These are phyloP conservation scores for Magnaporthiopsis poae DNA, from an alignment of 2,329 filamentous ascomycete genomes.

Conservation along the genomic window DNA sequence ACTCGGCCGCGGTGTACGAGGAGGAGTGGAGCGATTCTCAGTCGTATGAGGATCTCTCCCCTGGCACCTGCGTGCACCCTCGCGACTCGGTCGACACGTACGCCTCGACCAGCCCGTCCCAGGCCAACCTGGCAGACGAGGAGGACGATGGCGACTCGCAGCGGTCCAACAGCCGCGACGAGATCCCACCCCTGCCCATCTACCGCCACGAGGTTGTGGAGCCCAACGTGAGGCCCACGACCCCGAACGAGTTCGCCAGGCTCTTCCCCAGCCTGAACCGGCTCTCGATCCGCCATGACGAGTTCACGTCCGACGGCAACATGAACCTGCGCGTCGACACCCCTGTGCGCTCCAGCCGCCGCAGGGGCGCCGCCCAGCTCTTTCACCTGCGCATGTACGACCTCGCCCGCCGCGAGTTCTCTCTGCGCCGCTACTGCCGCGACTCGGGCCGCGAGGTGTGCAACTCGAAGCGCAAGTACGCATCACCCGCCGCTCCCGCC, in stretches of 20 bases:
- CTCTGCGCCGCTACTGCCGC: slow-evolving; percentile 79
- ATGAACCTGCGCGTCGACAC: slow-evolving; percentile 92
- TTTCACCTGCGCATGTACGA: slow-evolving; percentile 96
- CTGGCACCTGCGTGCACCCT: slow-evolving; percentile 33
- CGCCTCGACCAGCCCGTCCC: slow-evolving; percentile 59
- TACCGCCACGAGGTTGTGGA: slow-evolving; percentile 54
- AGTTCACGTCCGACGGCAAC: slow-evolving; percentile 81
- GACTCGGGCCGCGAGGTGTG: slow-evolving; percentile 90
- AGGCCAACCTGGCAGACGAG: slow-evolving; percentile 40
- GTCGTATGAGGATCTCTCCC: slow-evolving; percentile 27
- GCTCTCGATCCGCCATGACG: slow-evolving; percentile 78
- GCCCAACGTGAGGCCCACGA: slow-evolving; percentile 62
- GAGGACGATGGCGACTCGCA: slow-evolving; percentile 24
- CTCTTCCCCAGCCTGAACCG: slow-evolving; percentile 79
- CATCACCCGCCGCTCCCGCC: slow-evolving; percentile 49
- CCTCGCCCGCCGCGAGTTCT: slow-evolving; percentile 75
- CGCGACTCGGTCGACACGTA: slow-evolving; percentile 68
- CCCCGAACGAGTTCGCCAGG: slow-evolving; percentile 68
- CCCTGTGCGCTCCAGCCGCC: slow-evolving; percentile 53
- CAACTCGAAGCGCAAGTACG: slow-evolving; percentile 64
- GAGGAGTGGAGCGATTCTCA: slow-evolving; percentile 3
- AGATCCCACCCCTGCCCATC: slow-evolving; percentile 45
- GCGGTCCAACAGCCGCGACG: slow-evolving; percentile 21
- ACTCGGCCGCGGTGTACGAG: background rate
- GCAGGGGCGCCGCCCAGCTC: slow-evolving; percentile 55